Base-by-base conservation (phyloP, 2,329 filamentous ascomycete genomes). In the Neopestalotiopsis sp. region DNA sequence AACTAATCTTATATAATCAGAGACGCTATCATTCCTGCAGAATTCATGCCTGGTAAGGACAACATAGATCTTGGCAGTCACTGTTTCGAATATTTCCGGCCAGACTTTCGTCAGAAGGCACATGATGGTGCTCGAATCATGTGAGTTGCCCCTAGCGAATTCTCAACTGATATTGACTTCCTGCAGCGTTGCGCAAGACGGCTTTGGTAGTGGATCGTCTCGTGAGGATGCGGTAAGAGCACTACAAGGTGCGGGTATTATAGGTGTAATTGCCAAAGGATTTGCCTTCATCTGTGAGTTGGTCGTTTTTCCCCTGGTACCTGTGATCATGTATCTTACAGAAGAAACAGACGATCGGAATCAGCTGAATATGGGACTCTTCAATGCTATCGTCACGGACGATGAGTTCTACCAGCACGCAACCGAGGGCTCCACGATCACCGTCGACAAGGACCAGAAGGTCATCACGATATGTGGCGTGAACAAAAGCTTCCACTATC, bases 171-270 rank as follows among this genome's bases (percentile, higher is more conserved):
- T 28, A 72, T 85, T 38, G 34, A 38, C 2, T 38, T 38, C 34
- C 5, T 10, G 34, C 24, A 75, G 84, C 6, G 82, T 85, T 0
- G 84, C 82, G 0, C 82, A 82, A 0, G 79, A 82, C 60, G 81
- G 77, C 0, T 85, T 86, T 71, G 84, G 83, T 1, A 80, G 79
- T 62, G 84, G 83, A 6, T 84, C 82, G 0, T 83, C 81, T 10
- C 79, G 84, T 0, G 80, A 85, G 70, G 75, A 83, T 40, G 83
- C 84, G 1, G 80, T 83, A 2, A 76, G 72, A 60, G 81, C 82
- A 7, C 73, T 84, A 6, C 70, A 80, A 60, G 81, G 79, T 74
- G 71, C 65, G 32, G 81, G 79, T 1, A 77, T 84, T 0, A 69
- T 81, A 70, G 82, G 79, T 65, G 81, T 85, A 0, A 83, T 85